Percentiles rank a stretch among this genome's conserved stretches.
These are phyloP conservation scores for Venturia effusa DNA, from an alignment of 2,329 filamentous ascomycete genomes.

Conservation along the genomic window DNA sequence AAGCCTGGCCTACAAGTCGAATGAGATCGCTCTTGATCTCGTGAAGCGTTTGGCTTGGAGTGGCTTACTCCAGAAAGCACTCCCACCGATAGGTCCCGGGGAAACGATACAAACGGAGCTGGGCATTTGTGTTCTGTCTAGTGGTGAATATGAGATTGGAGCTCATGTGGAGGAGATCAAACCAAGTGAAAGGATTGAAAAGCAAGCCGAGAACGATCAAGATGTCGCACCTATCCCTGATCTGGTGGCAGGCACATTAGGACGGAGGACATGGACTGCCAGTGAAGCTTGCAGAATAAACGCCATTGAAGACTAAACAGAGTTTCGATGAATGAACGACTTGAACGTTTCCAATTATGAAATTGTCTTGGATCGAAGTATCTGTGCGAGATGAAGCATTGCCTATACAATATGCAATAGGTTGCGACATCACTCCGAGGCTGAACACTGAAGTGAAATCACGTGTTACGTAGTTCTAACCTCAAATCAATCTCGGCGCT, in stretches of 20 bases:
- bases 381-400: neutral
- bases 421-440: neutral
- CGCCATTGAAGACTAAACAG: conserved; percentile 14
- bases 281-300: conserved; percentile 22
- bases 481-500: neutral
- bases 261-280: conserved; percentile 24
- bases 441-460: neutral
- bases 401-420: no score
- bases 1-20: conserved; percentile 60
- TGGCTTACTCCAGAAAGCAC: conserved; percentile 65
- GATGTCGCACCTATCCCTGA: conserved; percentile 12
- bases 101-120: conserved; percentile 51
- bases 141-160: conserved; percentile 72
- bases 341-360: neutral
- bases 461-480: neutral
- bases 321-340: neutral
- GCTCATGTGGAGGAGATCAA: conserved; percentile 73
- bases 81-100: conserved; percentile 52
- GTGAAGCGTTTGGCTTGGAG: conserved; percentile 77
- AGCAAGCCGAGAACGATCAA: conserved; percentile 14
- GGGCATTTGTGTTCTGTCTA: conserved; percentile 64
- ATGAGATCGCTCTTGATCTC: conserved; percentile 65
- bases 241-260: conserved; percentile 5
- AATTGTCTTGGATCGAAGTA: neutral
- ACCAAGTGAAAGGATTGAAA: neutral